A percentile compares a stretch with the other conserved stretches of the same genome.
Evolutionary conservation across 371 early-diverging fungal genomes (phyloP).

Genomic region (Haplosporangium sp.): DNA sequence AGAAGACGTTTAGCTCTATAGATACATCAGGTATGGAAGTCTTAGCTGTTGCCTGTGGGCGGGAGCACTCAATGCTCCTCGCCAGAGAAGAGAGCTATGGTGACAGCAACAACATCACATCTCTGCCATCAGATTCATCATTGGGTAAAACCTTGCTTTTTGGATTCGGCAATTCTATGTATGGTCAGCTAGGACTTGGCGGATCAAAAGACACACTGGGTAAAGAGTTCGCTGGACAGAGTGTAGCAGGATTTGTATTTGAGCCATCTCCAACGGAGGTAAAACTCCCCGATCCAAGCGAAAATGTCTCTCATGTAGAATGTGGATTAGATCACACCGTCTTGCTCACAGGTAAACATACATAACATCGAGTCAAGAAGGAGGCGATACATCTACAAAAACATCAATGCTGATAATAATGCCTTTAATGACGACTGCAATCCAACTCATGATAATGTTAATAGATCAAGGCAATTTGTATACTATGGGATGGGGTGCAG

Average conservation of each 20-base stretch:
- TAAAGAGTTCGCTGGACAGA: conserved; percentile 20
- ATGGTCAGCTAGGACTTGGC: conserved; percentile 57
- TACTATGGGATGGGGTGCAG: conserved; percentile 87
- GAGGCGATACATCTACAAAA: not conserved
- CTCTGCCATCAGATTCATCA: not conserved
- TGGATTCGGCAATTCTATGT: conserved; percentile 57
- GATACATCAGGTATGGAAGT: conserved; percentile 39
- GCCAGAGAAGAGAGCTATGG: conserved; percentile 4
- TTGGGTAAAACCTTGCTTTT: conserved; percentile 35
- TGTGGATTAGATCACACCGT: conserved; percentile 84
- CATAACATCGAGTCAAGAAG: not conserved
- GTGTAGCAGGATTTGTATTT: conserved; percentile 35
- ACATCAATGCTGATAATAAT: not conserved
- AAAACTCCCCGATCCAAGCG: conserved; percentile 38
- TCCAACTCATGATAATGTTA: not conserved
- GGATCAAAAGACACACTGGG: conserved; percentile 41
- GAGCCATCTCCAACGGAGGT: conserved; percentile 39
- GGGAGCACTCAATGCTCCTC: conserved; percentile 70
- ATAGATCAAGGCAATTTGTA: conserved; percentile 63
- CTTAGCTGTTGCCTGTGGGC: conserved; percentile 62
- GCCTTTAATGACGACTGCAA: not conserved
- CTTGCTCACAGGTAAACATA: conserved; percentile 65
- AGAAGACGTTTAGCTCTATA: conserved; percentile 22
- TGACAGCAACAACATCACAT: not conserved
- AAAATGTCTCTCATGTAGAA: conserved; percentile 64